phyloP scores from a whole-genome alignment of 1,139 yeast species.

The Scheffersomyces stambukii region DNA sequence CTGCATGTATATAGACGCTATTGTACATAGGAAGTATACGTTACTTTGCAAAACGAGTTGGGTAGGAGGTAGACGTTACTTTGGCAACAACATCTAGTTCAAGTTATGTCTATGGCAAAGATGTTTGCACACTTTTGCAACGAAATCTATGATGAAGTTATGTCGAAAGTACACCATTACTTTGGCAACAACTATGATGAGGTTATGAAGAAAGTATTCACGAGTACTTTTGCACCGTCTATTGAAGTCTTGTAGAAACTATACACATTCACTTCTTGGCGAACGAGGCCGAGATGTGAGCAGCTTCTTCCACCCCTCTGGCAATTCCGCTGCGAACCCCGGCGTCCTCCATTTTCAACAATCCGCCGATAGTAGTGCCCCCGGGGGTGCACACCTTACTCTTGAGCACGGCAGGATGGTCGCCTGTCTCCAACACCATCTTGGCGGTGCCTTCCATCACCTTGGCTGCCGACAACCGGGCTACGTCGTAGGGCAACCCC shows the following conservation, averaged over 20 bases:
- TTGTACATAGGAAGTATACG: neutral
- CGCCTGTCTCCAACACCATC: slow-evolving; percentile 81
- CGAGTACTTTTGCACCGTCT: no score
- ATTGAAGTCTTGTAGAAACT: no score
- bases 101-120: no score
- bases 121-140: no score
- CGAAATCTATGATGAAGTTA: no score
- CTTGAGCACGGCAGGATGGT: slow-evolving; percentile 88
- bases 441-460: slow-evolving; percentile 95
- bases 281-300: slow-evolving; percentile 73
- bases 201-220: no score
- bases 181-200: no score
- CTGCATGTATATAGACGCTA: neutral
- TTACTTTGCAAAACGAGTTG: no score
- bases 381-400: slow-evolving; percentile 96
- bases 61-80: slow-evolving; percentile 23
- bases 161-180: no score
- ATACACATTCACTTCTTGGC: slow-evolving; percentile 77
- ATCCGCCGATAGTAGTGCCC: slow-evolving; percentile 96
- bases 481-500: slow-evolving; percentile 88
- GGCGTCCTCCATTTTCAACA: slow-evolving; percentile 86
- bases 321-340: slow-evolving; percentile 87
- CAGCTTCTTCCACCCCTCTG: slow-evolving; percentile 87
- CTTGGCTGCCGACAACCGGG: slow-evolving; percentile 88
- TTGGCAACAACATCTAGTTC: no score